A percentile compares a stretch with the other conserved stretches of the same genome.
Evolutionary conservation across 139 green algal species (phyloP).

Genomic region (Coelastrella sp.): DNA sequence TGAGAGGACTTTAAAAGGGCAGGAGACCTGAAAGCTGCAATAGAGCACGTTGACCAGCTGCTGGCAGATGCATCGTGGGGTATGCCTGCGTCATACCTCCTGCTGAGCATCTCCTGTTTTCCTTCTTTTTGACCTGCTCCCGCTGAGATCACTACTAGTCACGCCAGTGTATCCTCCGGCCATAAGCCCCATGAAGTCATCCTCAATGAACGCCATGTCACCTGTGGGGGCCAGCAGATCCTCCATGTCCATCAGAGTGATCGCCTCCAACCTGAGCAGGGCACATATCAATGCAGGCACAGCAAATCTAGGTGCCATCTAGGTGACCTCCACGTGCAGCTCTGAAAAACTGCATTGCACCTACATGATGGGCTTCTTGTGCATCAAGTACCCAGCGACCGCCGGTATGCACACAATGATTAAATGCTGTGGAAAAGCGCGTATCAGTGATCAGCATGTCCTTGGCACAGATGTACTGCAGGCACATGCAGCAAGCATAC

Average conservation of each 20-base stretch:
- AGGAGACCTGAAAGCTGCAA: too few species aligned
- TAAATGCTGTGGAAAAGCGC: background rate
- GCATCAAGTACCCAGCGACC: too few species aligned
- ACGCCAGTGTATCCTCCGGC: too few species aligned
- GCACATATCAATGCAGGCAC: background rate
- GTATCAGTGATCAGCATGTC: background rate
- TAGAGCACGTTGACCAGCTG: too few species aligned
- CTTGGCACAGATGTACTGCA: background rate
- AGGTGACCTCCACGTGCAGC: background rate
- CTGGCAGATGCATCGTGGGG: too few species aligned
- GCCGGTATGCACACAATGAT: background rate
- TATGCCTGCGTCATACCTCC: too few species aligned
- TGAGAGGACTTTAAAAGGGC: too few species aligned
- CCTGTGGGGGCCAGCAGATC: constrained; percentile 9
- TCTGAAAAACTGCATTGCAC: background rate
- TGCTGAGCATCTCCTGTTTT: background rate
- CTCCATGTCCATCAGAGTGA: constrained; percentile 63
- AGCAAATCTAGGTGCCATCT: background rate
- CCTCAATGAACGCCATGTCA: background rate
- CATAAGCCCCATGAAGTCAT: constrained; percentile 40
- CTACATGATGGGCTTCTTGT: too few species aligned
- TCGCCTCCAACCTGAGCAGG: constrained; percentile 63
- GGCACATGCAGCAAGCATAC: constrained; percentile 39
- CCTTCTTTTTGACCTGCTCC: background rate
- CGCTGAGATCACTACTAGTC: background rate